Evolutionary conservation across 2,329 filamentous ascomycete species (phyloP).

Genomic region (Paecilomyces variotii): DNA sequence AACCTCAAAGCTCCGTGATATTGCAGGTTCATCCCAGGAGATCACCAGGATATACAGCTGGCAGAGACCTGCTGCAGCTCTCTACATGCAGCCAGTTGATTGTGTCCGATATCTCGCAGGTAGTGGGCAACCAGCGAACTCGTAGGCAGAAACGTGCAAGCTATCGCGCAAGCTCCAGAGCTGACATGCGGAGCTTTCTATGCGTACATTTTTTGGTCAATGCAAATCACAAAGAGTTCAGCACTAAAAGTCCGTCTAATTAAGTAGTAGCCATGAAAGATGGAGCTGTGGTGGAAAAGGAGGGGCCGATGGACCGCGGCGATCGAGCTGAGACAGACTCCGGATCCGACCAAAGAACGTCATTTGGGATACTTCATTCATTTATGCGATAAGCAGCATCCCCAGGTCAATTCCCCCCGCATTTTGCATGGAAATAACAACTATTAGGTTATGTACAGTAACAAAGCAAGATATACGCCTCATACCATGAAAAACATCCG

Average conservation of each 20-base stretch:
- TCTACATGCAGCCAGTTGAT: not conserved
- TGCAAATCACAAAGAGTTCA: not conserved
- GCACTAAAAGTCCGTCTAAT: not conserved
- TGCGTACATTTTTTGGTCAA: not conserved
- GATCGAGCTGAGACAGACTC: not conserved
- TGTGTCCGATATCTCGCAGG: not conserved
- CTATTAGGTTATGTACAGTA: no score
- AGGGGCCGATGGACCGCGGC: not conserved
- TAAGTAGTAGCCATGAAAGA: not conserved
- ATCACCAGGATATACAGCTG: not conserved
- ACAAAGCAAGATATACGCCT: not conserved
- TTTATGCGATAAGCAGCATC: not conserved
- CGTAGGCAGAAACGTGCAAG: not conserved
- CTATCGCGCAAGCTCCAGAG: not conserved
- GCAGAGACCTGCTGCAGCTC: not conserved
- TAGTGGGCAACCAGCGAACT: not conserved
- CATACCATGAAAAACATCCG: no score
- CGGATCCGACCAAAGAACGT: not conserved
- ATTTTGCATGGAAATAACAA: no score
- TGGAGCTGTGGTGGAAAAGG: slow-evolving; percentile 1
- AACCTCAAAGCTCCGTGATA: not conserved
- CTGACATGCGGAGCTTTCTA: not conserved
- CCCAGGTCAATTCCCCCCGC: not conserved
- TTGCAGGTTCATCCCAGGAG: not conserved
- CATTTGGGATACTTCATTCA: not conserved